phyloP scores from a whole-genome alignment of 2,329 filamentous ascomycete genomes.

The Xylaria sp. region DNA sequence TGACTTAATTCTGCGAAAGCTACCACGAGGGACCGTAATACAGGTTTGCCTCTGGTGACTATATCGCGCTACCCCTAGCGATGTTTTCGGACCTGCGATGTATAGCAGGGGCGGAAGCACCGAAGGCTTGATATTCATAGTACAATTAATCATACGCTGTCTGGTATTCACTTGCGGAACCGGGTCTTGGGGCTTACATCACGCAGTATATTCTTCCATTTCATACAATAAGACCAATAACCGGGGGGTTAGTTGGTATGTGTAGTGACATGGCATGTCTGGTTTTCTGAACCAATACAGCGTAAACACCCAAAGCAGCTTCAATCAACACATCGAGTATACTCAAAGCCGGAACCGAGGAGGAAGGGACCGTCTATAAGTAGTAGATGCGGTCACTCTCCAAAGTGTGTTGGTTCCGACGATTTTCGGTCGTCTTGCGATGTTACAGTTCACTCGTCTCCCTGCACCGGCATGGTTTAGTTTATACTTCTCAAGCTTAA shows the following conservation, averaged over 20 bases:
- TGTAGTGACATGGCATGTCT: slow-evolving; percentile 5
- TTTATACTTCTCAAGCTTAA: neutral
- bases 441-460: neutral
- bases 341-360: neutral
- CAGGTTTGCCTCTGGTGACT: neutral
- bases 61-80: neutral
- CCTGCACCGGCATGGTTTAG: slow-evolving; percentile 1
- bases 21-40: neutral
- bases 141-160: neutral
- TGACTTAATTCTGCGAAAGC: neutral
- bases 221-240: neutral
- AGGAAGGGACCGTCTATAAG: neutral
- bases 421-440: neutral
- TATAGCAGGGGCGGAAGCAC: neutral
- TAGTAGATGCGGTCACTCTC: neutral
- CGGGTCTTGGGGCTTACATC: neutral
- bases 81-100: neutral
- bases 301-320: neutral
- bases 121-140: neutral
- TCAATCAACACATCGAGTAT: neutral
- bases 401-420: neutral
- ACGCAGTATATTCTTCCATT: slow-evolving; percentile 3
- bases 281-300: neutral
- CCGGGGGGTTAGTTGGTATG: neutral
- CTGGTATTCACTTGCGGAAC: neutral